phyloP scores from a whole-genome alignment of 2,329 filamentous ascomycete species.

The Hirsutella minnesotensis region DNA sequence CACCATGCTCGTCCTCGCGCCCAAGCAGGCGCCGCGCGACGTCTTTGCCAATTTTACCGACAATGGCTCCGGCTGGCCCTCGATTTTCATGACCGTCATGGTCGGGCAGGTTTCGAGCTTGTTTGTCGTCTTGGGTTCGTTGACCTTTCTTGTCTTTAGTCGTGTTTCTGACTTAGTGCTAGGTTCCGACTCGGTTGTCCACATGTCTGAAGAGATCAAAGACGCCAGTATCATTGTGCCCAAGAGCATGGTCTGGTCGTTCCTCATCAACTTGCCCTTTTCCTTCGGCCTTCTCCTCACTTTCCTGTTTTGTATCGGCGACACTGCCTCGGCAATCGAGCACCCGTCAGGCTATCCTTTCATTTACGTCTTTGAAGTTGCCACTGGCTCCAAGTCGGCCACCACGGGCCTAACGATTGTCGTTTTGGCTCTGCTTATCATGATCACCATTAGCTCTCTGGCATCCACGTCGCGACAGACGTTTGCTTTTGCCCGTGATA shows the following conservation, averaged over 20 bases:
- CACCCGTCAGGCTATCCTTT: slow-evolving; percentile 13
- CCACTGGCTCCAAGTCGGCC: slow-evolving; percentile 8
- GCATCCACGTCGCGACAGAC: slow-evolving; percentile 18
- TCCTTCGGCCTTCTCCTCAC: slow-evolving; percentile 12
- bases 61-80: slow-evolving; percentile 6
- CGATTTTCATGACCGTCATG: slow-evolving; percentile 5
- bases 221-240: slow-evolving; percentile 9
- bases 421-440: slow-evolving; percentile 12
- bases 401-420: slow-evolving; percentile 15
- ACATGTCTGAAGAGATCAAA: slow-evolving; percentile 10
- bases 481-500: slow-evolving; percentile 21
- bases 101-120: slow-evolving; percentile 5
- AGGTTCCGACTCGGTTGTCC: slow-evolving; percentile 8
- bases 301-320: slow-evolving; percentile 10
- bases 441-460: slow-evolving; percentile 13
- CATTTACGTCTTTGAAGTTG: slow-evolving; percentile 16
- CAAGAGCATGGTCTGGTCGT: slow-evolving; percentile 7
- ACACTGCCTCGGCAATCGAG: slow-evolving; percentile 4
- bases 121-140: slow-evolving; percentile 6
- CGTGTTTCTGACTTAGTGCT: background rate
- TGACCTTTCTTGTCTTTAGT: no score
- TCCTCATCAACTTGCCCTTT: slow-evolving; percentile 9
- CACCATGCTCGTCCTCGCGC: slow-evolving; percentile 4
- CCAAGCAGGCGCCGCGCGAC: slow-evolving; percentile 4
- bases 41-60: slow-evolving; percentile 6